phyloP scores from a whole-genome alignment of 108 stramenopile species.

The Conticribra weissflogii region DNA sequence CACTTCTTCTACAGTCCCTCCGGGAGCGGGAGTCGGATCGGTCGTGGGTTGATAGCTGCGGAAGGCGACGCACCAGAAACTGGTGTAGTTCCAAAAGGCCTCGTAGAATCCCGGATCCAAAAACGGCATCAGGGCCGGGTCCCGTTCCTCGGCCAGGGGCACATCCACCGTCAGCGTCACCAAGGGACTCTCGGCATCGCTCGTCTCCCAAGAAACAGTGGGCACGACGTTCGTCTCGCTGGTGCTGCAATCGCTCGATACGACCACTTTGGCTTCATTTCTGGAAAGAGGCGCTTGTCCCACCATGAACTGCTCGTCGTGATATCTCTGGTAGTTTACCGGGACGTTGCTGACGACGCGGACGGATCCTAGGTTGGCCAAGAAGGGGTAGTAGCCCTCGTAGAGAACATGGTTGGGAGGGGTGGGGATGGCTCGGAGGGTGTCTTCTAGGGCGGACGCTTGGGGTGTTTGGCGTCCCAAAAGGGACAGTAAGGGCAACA shows the following conservation, averaged over 20 bases:
- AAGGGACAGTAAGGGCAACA: too few relatives aligned
- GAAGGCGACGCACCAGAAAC: neutral
- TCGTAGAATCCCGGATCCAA: constrained; percentile 21
- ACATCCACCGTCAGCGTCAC: constrained; percentile 13
- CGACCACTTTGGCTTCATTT: constrained; percentile 34
- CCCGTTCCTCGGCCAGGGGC: neutral
- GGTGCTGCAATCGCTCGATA: constrained; percentile 46
- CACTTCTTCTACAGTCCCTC: neutral
- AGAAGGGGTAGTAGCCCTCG: neutral
- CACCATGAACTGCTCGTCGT: constrained; percentile 23
- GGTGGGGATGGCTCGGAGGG: neutral
- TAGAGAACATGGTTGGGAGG: neutral
- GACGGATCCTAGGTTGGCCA: neutral
- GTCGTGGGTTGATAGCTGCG: neutral
- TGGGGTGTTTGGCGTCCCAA: too few relatives aligned
- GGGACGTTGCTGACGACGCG: constrained; percentile 32
- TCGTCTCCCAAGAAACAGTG: constrained; percentile 13
- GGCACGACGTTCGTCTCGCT: constrained; percentile 31
- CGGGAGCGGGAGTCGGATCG: neutral
- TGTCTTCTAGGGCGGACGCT: too few relatives aligned
- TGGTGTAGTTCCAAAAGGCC: constrained; percentile 30
- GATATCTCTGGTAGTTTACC: constrained; percentile 32
- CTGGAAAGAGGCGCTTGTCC: constrained; percentile 22
- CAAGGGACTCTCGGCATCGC: constrained; percentile 2
- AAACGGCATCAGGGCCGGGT: constrained; percentile 5